Evolutionary conservation across 1,284 basidiomycete genomes (phyloP).

Genomic region (Acaromyces ingoldii): DNA sequence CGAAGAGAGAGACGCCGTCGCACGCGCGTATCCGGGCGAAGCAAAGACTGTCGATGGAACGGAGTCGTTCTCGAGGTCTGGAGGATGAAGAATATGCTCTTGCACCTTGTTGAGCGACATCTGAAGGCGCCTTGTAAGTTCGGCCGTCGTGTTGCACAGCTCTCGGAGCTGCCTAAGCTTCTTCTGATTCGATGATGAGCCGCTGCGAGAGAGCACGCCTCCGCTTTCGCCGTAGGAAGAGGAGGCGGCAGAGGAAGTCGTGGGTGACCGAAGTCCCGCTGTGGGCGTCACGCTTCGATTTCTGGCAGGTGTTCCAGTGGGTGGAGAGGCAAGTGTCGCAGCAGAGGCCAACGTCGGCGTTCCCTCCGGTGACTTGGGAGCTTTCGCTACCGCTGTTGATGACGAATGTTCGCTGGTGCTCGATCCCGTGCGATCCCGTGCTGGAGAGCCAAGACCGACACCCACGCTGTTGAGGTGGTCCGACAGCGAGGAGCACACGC

Average conservation of each 20-base stretch:
- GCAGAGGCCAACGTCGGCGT: neutral
- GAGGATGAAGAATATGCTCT: too few species aligned
- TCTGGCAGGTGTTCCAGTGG: neutral
- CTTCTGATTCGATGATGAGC: too few species aligned
- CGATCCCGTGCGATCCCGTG: constrained; percentile 4
- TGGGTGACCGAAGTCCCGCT: too few species aligned
- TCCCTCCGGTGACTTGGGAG: neutral
- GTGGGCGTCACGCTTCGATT: neutral
- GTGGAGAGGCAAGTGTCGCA: neutral
- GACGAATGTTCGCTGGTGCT: constrained; percentile 5
- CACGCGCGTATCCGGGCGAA: neutral
- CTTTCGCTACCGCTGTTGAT: neutral
- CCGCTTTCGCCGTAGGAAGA: too few species aligned
- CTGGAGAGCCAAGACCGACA: neutral
- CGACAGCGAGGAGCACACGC: constrained; percentile 36
- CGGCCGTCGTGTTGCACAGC: neutral
- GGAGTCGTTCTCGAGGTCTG: neutral
- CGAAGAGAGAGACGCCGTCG: constrained; percentile 25
- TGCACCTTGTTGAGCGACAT: constrained; percentile 16
- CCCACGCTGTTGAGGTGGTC: constrained; percentile 23
- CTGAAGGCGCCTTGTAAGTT: constrained; percentile 7
- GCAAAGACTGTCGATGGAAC: neutral
- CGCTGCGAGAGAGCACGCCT: too few species aligned
- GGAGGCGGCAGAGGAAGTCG: too few species aligned
- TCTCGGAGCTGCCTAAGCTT: neutral